Conservation (phyloP, 2,329 filamentous ascomycete species). For the Cylindrodendrum hubeiense region DNA sequence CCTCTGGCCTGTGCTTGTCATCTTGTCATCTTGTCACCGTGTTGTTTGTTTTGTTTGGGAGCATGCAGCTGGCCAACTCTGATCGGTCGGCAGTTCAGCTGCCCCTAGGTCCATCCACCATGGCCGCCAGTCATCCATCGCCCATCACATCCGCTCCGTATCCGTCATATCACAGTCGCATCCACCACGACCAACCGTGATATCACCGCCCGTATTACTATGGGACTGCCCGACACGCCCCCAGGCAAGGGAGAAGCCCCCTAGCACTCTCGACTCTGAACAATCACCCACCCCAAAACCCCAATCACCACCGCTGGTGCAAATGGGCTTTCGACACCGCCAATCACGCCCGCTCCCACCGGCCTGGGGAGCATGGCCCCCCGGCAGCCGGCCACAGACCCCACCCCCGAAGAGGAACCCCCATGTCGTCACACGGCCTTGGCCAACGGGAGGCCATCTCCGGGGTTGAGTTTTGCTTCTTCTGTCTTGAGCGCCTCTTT, state of each 20-base stretch:
- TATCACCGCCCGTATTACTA: not conserved
- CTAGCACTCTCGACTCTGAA: not conserved
- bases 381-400: slow-evolving; percentile 41
- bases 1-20: slow-evolving; percentile 35
- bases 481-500: slow-evolving; percentile 17
- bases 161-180: not conserved
- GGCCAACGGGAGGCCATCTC: slow-evolving; percentile 6
- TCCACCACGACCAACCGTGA: not conserved
- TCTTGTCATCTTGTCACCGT: slow-evolving; percentile 25
- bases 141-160: slow-evolving; percentile 1
- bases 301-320: slow-evolving; percentile 14
- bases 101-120: not conserved
- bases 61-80: not conserved
- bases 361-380: slow-evolving; percentile 44
- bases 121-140: not conserved
- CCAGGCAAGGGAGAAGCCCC: slow-evolving; percentile 16
- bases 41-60: slow-evolving; percentile 15
- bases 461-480: slow-evolving; percentile 18
- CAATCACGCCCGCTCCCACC: slow-evolving; percentile 45
- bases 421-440: slow-evolving; percentile 26
- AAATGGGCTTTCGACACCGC: slow-evolving; percentile 5
- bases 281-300: slow-evolving; percentile 29
- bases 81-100: not conserved
- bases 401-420: slow-evolving; percentile 34
- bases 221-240: slow-evolving; percentile 4